Percentiles rank a stretch among this genome's conserved stretches.
phyloP scores from a whole-genome alignment of 306 rosid genomes.

The Pterocarpus santalinus region DNA sequence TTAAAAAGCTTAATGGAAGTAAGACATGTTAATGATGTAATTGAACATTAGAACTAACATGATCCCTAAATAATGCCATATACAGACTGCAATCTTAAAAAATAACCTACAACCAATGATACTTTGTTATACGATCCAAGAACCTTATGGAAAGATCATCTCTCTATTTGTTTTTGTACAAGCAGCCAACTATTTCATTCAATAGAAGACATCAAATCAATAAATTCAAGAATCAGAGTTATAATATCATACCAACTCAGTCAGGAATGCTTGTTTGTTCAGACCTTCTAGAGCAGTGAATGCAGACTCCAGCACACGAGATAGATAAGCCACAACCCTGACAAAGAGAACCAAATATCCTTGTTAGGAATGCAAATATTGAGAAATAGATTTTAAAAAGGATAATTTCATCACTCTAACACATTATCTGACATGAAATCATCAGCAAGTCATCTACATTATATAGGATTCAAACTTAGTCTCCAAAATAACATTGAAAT shows the following conservation, averaged over 20 bases:
- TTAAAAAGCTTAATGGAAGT: too few species aligned
- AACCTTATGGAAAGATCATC: not conserved
- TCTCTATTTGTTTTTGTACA: conserved; percentile 9
- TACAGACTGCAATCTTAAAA: too few species aligned
- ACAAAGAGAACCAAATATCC: conserved; percentile 49
- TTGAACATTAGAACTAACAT: too few species aligned
- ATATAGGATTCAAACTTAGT: conserved; percentile 24
- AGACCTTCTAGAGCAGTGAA: conserved; percentile 96
- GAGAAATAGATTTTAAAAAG: conserved; percentile 6
- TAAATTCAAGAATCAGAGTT: conserved; percentile 25
- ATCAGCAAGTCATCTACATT: conserved; percentile 12
- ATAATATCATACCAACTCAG: conserved; percentile 78
- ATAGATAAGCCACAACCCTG: conserved; percentile 98
- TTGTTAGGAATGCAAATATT: conserved; percentile 13
- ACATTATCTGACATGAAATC: conserved; percentile 16
- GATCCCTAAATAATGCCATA: too few species aligned
- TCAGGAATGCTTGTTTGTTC: conserved; percentile 96
- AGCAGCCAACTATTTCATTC: conserved; percentile 31
- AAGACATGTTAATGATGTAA: too few species aligned
- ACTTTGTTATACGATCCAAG: too few species aligned
- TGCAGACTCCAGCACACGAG: conserved; percentile 96
- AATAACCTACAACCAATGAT: too few species aligned
- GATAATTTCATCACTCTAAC: conserved; percentile 10
- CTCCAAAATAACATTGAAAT: conserved; percentile 28
- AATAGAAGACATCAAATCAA: conserved; percentile 30